Evolutionary conservation across 192 early-diverging fungal genomes (phyloP), one percentile per base, ranked within the genome.

Genomic region (Coemansia sp.): DNA sequence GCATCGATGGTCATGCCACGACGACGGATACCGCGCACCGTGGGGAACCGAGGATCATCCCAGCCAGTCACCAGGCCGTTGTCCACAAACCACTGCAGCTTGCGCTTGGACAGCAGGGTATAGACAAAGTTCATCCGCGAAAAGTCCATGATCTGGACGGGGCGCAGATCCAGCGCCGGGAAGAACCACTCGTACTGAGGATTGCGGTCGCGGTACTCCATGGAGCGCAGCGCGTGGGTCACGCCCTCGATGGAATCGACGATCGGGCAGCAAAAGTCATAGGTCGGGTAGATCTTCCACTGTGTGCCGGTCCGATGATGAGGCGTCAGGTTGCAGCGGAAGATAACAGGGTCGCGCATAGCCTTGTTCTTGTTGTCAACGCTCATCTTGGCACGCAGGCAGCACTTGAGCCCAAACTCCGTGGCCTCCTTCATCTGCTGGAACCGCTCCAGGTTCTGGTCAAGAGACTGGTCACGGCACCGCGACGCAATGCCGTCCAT

Each of bases 1-100:
- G 98, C 96, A 70, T 98, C 93, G 66, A 99, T 94, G 54, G 96
- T 99, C 93, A 99, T 88, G 56, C 98, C 98, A 65, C 98, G 90
- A 59, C 98, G 94, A 56, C 87, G 87, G 83, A 99, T 98, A 36
- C 89, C 92, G 34, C 93, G 88, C 60, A 94, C 88, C 9, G 93
- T 94, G n/a, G 93, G 93, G 90, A 95, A 95, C 53, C 93, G 88
- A 45, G 93, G 92, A 73, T 95, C 93, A 71, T 95, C 91, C 93
- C 93, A 95, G 39, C 93, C 92, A 65, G 83, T 79, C 8, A 98
- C 98, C 61, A 86, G 75, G 4, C 90, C 91, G 61, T 93, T 64
- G 60, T 97, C 90, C 34, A 98, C 96, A 70, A 99, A 95, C 95
- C 92, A 95, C 70, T 94, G 92, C 43, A 99, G 86, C 85, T 98